Evolutionary conservation across 163 green algal species (phyloP).

Genomic region (Chlorella variabilis): DNA sequence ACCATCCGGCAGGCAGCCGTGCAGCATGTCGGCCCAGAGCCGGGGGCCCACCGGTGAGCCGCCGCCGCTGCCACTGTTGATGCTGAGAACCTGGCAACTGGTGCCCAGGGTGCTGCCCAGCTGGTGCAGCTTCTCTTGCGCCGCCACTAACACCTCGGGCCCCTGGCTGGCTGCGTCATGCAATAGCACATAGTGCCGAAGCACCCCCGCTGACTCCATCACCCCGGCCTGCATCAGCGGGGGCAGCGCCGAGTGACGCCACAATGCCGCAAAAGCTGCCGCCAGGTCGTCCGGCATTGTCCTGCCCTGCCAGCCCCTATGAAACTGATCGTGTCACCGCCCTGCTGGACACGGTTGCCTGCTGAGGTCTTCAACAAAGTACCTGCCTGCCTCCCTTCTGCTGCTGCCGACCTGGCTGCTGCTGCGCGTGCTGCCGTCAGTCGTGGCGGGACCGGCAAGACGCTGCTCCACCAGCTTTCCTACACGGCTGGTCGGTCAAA

Average conservation of each 20-base stretch:
- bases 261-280: slow-evolving; percentile 54
- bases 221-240: slow-evolving; percentile 60
- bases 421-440: too few relatives aligned
- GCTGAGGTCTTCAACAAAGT: too few relatives aligned
- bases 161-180: slow-evolving; percentile 63
- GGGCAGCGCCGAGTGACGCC: slow-evolving; percentile 43
- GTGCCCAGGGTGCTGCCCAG: slow-evolving; percentile 58
- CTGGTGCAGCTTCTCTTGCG: slow-evolving; percentile 39
- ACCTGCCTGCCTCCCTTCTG: too few relatives aligned
- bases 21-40: slow-evolving; percentile 56
- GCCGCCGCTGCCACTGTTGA: slow-evolving; percentile 63
- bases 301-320: too few relatives aligned
- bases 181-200: slow-evolving; percentile 87
- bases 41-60: slow-evolving; percentile 41
- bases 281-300: slow-evolving; percentile 42
- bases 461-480: too few relatives aligned
- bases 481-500: too few relatives aligned
- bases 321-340: too few relatives aligned
- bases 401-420: too few relatives aligned
- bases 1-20: slow-evolving; percentile 34
- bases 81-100: slow-evolving; percentile 65
- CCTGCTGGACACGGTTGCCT: too few relatives aligned
- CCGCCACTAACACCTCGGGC: slow-evolving; percentile 3
- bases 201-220: slow-evolving; percentile 69
- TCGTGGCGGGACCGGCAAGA: too few relatives aligned